Percentiles rank a stretch among this genome's conserved stretches.
These are phyloP conservation scores for Monsonia emarginata DNA, from an alignment of 441 rosid genomes.

Conservation along the genomic window DNA sequence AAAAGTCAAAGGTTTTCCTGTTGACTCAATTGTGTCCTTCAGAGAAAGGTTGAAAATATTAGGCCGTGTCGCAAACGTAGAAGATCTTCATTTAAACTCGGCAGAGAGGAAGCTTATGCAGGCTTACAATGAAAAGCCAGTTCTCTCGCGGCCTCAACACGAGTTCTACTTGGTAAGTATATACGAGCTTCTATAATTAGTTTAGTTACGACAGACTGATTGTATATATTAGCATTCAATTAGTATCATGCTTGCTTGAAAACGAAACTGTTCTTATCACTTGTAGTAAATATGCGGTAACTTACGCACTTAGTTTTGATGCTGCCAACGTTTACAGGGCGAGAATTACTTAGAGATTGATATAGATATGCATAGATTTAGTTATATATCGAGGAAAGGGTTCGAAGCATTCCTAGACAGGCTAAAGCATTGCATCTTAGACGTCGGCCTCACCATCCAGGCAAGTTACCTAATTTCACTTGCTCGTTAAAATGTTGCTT, in stretches of 20 bases:
- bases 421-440: slow-evolving; percentile 57
- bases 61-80: slow-evolving; percentile 77
- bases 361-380: slow-evolving; percentile 84
- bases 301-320: not conserved
- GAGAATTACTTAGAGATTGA: slow-evolving; percentile 74
- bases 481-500: not conserved
- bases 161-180: slow-evolving; percentile 55
- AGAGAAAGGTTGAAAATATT: slow-evolving; percentile 82
- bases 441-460: slow-evolving; percentile 89
- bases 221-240: no score
- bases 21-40: slow-evolving; percentile 47
- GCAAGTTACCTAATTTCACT: slow-evolving; percentile 21
- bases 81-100: slow-evolving; percentile 64
- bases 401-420: slow-evolving; percentile 71
- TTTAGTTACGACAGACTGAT: no score
- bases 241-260: no score
- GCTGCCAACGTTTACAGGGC: slow-evolving; percentile 33
- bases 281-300: no score
- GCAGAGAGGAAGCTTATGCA: slow-evolving; percentile 86
- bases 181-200: no score
- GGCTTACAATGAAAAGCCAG: slow-evolving; percentile 88
- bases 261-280: no score
- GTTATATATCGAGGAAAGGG: slow-evolving; percentile 81
- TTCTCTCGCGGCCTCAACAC: slow-evolving; percentile 89
- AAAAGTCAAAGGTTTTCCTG: slow-evolving; percentile 66